Evolutionary conservation across 106 monocot genomes (phyloP).

Genomic region (Cymbidium sinense): DNA sequence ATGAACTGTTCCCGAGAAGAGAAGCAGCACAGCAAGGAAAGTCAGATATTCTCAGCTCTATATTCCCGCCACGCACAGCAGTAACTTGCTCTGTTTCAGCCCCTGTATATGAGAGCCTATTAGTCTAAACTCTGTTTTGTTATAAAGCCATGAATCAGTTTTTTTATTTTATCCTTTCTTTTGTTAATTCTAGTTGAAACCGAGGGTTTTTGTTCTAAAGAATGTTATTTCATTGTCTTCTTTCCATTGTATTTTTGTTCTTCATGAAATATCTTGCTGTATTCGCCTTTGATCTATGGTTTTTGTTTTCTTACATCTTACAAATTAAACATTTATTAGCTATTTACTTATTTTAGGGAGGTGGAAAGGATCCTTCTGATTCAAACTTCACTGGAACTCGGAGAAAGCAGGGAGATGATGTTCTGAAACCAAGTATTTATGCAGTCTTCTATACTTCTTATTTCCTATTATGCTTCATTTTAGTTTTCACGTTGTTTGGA

Average conservation of each 20-base stretch:
- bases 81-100: slow-evolving; percentile 4
- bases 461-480: neutral
- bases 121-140: neutral
- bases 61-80: neutral
- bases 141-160: neutral
- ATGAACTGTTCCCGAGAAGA: slow-evolving; percentile 6
- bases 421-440: neutral
- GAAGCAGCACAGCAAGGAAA: slow-evolving; percentile 6
- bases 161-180: neutral
- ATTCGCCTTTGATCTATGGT: neutral
- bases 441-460: no score
- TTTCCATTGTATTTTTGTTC: neutral
- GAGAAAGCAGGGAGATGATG: slow-evolving; percentile 5
- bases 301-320: neutral
- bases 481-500: neutral
- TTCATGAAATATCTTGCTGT: neutral
- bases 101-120: neutral
- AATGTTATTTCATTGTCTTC: neutral
- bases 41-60: slow-evolving; percentile 8
- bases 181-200: neutral
- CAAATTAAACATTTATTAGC: neutral
- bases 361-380: slow-evolving; percentile 1
- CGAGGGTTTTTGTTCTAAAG: neutral
- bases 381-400: neutral
- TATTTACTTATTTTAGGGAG: slow-evolving; percentile 1